Evolutionary conservation across 2,329 filamentous ascomycete species (phyloP), one percentile per base, ranked within the genome.

Genomic region (Microsporum ferrugineum): DNA sequence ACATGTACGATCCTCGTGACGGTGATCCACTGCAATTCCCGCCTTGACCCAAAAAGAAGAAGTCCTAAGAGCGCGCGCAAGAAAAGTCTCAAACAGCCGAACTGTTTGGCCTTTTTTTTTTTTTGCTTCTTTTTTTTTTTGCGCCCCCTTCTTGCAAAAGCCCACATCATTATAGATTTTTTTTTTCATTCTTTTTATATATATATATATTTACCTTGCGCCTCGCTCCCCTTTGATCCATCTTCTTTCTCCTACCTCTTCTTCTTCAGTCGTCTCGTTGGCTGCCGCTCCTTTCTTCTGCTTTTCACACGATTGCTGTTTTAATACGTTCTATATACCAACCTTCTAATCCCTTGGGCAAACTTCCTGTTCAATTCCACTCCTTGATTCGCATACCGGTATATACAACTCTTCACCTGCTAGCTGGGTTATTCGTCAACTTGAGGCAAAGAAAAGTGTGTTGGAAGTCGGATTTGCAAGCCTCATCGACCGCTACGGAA

Each of bases 21-120:
- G 12, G 49, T 10, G 49, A 55, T 55, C 49, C 49, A 55, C 49
- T 36, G 33, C 49, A 55, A 55, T 55, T 55, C 49, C 49, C 31
- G 29, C 49, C 31, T 55, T 36, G 31, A 55, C 45, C 17, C 39
- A 43, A 43, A n/a, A 43, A 12, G 39, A 49, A 29, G 45, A 49
- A 29, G 23, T 23, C 17, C 17, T 23, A 23, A 23, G 27, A 23
- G 43, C 43, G 17, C 43, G 17, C 43, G 31, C 49, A 55, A 55
- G 17, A 23, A 36, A 43, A 43, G 49, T 55, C 49, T 55, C 31
- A 55, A 55, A 55, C 49, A 55, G 33, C 49, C 49, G 49, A 55
- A 55, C 49, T 36, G 49, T 55, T 55, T 55, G 29, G 49, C 14
- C 29, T 31, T 36, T 36, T 51, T 55, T 53, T 23, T 47, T 27